Conservation (phyloP, 768 basidiomycete species). For the Suillus clintonianus region DNA sequence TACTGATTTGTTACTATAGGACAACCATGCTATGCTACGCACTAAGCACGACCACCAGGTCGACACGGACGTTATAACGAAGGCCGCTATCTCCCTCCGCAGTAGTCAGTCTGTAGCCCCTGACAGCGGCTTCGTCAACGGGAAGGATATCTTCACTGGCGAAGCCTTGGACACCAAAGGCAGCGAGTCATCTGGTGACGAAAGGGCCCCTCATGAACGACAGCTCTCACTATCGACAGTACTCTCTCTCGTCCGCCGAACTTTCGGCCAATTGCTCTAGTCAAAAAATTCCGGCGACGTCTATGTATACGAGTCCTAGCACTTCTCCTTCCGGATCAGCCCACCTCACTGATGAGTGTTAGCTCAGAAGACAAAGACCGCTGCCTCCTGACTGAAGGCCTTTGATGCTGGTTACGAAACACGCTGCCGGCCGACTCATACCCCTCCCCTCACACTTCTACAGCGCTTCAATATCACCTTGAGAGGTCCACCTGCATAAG, state of each 20-base stretch:
- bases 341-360: neutral
- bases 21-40: too few species aligned
- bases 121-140: neutral
- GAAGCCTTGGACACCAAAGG: neutral
- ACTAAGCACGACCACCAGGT: neutral
- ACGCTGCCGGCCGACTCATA: neutral
- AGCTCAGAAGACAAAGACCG: neutral
- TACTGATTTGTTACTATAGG: neutral
- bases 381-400: neutral
- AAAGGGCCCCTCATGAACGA: too few species aligned
- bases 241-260: neutral
- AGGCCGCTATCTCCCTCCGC: neutral
- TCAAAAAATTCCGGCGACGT: too few species aligned
- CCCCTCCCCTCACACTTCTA: neutral
- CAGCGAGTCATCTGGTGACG: neutral
- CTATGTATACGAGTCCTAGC: too few species aligned
- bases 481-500: neutral
- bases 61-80: neutral
- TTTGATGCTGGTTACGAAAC: neutral
- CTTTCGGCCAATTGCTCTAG: too few species aligned
- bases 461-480: neutral
- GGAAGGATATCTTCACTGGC: neutral
- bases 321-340: neutral
- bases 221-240: neutral
- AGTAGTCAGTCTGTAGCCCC: neutral